A percentile compares a stretch with the other conserved stretches of the same genome.
phyloP scores from a whole-genome alignment of 2,329 filamentous ascomycete species.

The Penicillium sp. region DNA sequence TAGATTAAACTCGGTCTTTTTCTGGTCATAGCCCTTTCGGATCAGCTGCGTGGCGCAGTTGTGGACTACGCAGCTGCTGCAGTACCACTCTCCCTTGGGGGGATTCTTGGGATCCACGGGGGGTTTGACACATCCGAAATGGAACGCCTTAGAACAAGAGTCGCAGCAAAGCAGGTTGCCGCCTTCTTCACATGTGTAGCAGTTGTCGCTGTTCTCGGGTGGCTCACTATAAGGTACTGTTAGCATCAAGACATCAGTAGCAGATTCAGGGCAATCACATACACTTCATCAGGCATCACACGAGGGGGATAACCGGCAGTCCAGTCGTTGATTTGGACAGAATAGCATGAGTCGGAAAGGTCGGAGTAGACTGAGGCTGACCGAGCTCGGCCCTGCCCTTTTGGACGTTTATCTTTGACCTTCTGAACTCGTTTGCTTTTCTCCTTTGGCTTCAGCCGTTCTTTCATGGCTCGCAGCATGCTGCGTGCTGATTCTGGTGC shows the following conservation, averaged over 20 bases:
- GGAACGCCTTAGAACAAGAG: conserved; percentile 82
- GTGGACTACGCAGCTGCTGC: conserved; percentile 56
- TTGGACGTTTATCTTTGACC: not conserved
- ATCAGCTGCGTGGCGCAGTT: conserved; percentile 61
- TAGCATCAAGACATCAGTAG: conserved; percentile 7
- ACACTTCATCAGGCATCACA: not conserved
- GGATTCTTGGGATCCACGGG: conserved; percentile 60
- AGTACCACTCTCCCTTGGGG: conserved; percentile 75
- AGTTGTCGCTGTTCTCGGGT: conserved; percentile 79
- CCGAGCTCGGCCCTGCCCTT: too few species aligned
- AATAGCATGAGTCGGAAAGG: not conserved
- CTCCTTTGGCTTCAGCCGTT: not conserved
- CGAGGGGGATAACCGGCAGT: not conserved
- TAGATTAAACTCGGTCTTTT: conserved; percentile 67
- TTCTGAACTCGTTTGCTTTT: not conserved
- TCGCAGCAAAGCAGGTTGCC: conserved; percentile 91
- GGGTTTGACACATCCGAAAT: conserved; percentile 82
- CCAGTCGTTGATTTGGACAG: not conserved
- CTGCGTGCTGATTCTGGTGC: too few species aligned
- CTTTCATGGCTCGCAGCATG: not conserved
- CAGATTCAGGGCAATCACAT: not conserved
- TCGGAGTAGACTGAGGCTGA: not conserved
- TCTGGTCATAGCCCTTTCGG: conserved; percentile 60
- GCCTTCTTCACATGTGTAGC: conserved; percentile 75
- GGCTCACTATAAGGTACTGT: conserved; percentile 18